These are phyloP conservation scores for Cadophora sp. DNA, from an alignment of 2,329 filamentous ascomycete species.

Conservation along the genomic window DNA sequence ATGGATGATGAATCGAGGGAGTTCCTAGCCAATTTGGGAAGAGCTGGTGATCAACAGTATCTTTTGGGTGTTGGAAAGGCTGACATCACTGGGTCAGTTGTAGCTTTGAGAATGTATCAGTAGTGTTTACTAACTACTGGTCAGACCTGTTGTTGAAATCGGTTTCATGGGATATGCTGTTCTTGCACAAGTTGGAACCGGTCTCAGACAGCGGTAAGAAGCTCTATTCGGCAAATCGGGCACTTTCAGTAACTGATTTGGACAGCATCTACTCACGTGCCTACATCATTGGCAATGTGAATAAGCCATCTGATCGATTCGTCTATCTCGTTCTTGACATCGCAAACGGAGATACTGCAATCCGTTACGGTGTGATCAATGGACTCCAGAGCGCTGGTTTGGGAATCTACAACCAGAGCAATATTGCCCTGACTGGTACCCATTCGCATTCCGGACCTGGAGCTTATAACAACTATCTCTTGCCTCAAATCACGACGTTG, in stretches of 20 bases:
- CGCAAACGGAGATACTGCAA: conserved; percentile 84
- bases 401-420: conserved; percentile 76
- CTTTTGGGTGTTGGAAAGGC: conserved; percentile 73
- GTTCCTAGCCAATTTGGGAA: conserved; percentile 9
- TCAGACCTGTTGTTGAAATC: conserved; percentile 80
- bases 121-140: conserved; percentile 16
- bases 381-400: conserved; percentile 72
- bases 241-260: conserved; percentile 10
- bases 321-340: conserved; percentile 88
- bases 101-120: neutral
- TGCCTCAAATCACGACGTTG: conserved; percentile 86
- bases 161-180: conserved; percentile 93
- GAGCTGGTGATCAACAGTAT: conserved; percentile 51
- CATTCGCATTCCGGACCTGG: conserved; percentile 92
- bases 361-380: conserved; percentile 85
- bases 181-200: conserved; percentile 78
- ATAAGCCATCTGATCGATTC: conserved; percentile 73
- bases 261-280: conserved; percentile 77
- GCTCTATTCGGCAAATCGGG: neutral
- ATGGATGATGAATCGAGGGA: conserved; percentile 18
- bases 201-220: conserved; percentile 74
- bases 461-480: conserved; percentile 90
- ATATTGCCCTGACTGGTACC: conserved; percentile 88
- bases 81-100: conserved; percentile 67
- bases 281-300: conserved; percentile 80